phyloP scores from a whole-genome alignment of 2,329 filamentous ascomycete species.

The Fusarium dlaminii region DNA sequence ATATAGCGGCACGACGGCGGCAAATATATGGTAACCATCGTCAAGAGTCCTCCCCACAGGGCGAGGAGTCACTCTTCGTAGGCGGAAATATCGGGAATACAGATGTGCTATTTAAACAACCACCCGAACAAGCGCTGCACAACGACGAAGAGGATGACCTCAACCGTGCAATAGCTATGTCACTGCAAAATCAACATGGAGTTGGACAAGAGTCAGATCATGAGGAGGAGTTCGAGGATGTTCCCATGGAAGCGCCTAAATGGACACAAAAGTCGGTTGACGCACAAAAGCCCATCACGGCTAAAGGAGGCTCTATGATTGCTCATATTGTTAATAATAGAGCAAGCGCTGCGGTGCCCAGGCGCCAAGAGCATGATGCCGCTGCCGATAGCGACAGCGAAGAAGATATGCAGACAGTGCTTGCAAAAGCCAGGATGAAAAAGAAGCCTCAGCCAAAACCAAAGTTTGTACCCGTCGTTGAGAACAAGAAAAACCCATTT shows the following conservation, averaged over 20 bases:
- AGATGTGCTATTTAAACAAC: conserved; percentile 35
- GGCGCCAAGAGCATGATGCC: conserved; percentile 39
- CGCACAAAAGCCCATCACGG: conserved; percentile 60
- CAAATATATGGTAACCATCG: conserved; percentile 40
- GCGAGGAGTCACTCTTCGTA: conserved; percentile 60
- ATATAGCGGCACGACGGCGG: conserved; percentile 41
- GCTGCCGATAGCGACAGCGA: conserved; percentile 73
- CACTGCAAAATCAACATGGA: conserved; percentile 72
- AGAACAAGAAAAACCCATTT: conserved; percentile 71
- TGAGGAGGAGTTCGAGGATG: conserved; percentile 60
- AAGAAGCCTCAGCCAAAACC: conserved; percentile 58
- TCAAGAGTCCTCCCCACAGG: conserved; percentile 42
- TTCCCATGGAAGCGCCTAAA: conserved; percentile 55
- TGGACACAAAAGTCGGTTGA: conserved; percentile 66
- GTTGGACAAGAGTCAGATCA: conserved; percentile 50
- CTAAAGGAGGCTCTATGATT: conserved; percentile 68
- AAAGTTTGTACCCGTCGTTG: conserved; percentile 50
- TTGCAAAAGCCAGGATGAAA: conserved; percentile 74
- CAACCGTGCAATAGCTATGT: conserved; percentile 84
- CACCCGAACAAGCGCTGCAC: conserved; percentile 51
- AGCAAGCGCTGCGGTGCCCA: conserved; percentile 68
- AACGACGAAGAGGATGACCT: conserved; percentile 69
- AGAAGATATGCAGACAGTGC: conserved; percentile 79
- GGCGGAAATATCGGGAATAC: conserved; percentile 44
- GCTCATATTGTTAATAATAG: conserved; percentile 80